A percentile compares a stretch with the other conserved stretches of the same genome.
These are phyloP conservation scores for Stipa capillata DNA, from an alignment of 176 grass and related monocot genomes.

Conservation along the genomic window DNA sequence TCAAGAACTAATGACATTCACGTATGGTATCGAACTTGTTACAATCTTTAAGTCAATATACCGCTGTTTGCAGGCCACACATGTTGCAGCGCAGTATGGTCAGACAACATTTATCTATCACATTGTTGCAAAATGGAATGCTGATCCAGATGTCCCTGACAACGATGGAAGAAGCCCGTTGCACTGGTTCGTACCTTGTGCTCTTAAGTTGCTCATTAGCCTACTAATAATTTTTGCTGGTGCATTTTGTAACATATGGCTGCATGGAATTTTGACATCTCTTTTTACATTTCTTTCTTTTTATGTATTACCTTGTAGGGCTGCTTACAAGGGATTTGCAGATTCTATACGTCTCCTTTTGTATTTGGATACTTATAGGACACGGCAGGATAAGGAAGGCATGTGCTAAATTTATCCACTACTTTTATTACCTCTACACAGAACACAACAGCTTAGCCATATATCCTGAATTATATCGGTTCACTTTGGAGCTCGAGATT, in stretches of 20 bases:
- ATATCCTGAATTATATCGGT: not conserved
- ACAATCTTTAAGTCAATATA: not conserved
- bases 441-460: not conserved
- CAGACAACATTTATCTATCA: conserved; percentile 84
- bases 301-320: conserved; percentile 49
- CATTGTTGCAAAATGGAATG: conserved; percentile 95
- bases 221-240: not conserved
- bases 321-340: conserved; percentile 94
- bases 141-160: conserved; percentile 94
- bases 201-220: not conserved
- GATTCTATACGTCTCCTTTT: conserved; percentile 97
- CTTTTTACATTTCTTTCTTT: not conserved
- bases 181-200: conserved; percentile 60
- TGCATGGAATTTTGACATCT: not conserved
- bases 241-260: not conserved
- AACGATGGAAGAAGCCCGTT: conserved; percentile 95
- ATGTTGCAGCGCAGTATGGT: conserved; percentile 98
- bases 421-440: not conserved
- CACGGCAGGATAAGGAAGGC: conserved; percentile 94
- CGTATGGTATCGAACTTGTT: not conserved
- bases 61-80: conserved; percentile 58
- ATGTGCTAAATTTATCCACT: conserved; percentile 13
- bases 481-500: conserved; percentile 7
- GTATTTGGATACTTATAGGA: conserved; percentile 92
- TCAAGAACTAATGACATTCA: not conserved